Conservation (phyloP, 1,284 basidiomycete genomes). For the Puccinia novopanici region DNA sequence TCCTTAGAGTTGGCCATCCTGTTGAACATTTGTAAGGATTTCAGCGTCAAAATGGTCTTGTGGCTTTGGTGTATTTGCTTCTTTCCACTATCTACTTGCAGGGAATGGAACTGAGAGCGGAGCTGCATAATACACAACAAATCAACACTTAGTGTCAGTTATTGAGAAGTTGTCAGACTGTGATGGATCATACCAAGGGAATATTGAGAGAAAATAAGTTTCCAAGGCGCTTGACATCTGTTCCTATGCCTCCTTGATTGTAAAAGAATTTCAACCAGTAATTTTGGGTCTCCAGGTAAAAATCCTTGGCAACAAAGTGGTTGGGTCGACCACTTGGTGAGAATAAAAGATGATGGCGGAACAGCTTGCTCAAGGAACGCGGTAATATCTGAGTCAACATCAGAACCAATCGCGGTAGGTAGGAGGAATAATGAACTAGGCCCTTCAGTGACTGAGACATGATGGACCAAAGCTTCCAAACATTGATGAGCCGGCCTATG, state of each 20-base stretch:
- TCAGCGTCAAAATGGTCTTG: neutral
- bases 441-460: conserved; percentile 4
- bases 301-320: too few relatives aligned
- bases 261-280: conserved; percentile 39
- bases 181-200: too few relatives aligned
- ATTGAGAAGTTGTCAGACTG: too few relatives aligned
- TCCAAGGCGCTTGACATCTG: neutral
- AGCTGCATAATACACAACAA: too few relatives aligned
- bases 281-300: too few relatives aligned
- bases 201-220: too few relatives aligned
- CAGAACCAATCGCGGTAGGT: conserved; percentile 2
- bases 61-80: neutral
- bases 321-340: conserved; percentile 3
- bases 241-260: neutral
- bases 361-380: neutral
- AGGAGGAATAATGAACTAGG: neutral
- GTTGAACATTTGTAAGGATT: neutral
- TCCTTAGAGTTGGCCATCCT: neutral
- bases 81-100: neutral
- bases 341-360: conserved; percentile 19
- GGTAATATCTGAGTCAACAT: conserved; percentile 7
- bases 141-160: too few relatives aligned
- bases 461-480: conserved; percentile 27
- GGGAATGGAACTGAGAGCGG: neutral
- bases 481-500: conserved; percentile 11